Percentiles rank a stretch among this genome's conserved stretches.
Conservation (phyloP, 108 stramenopile genomes). For the Poteriospumella lacustris region DNA sequence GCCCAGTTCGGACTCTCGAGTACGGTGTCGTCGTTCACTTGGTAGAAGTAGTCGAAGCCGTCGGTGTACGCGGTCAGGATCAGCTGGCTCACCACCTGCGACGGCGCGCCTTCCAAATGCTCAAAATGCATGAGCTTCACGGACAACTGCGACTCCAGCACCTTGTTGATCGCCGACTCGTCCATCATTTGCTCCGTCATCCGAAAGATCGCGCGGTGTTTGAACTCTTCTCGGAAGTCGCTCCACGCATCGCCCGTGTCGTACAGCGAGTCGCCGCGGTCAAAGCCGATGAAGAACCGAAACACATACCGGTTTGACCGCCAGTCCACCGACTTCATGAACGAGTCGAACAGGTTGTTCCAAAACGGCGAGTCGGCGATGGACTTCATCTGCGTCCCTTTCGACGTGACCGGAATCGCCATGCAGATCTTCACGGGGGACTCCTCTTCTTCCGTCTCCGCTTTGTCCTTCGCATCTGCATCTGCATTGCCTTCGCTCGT, state of each 20-base stretch:
- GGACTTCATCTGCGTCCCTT: slow-evolving; percentile 22
- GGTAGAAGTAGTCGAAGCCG: slow-evolving; percentile 53
- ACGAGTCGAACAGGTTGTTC: slow-evolving; percentile 32
- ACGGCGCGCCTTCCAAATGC: slow-evolving; percentile 31
- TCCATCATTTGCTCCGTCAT: neutral
- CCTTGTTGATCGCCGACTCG: neutral
- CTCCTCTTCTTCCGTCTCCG: neutral
- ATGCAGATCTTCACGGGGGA: neutral
- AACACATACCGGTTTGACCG: slow-evolving; percentile 10
- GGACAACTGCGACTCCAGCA: neutral
- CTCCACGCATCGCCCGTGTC: slow-evolving; percentile 37
- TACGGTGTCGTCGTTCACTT: slow-evolving; percentile 57
- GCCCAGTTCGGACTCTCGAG: slow-evolving; percentile 41
- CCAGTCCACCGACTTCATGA: slow-evolving; percentile 36
- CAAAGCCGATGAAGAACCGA: slow-evolving; percentile 30
- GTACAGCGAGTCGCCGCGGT: slow-evolving; percentile 16
- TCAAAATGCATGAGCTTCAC: slow-evolving; percentile 30
- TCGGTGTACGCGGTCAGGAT: slow-evolving; percentile 45
- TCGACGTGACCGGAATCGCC: slow-evolving; percentile 24
- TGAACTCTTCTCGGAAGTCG: slow-evolving; percentile 16
- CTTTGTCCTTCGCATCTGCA: neutral
- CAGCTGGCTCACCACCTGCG: slow-evolving; percentile 52
- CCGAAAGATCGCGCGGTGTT: neutral
- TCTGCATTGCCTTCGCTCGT: neutral
- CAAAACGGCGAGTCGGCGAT: slow-evolving; percentile 26